These are phyloP conservation scores for Lactarius quietus DNA, from an alignment of 768 basidiomycete genomes.

Conservation along the genomic window DNA sequence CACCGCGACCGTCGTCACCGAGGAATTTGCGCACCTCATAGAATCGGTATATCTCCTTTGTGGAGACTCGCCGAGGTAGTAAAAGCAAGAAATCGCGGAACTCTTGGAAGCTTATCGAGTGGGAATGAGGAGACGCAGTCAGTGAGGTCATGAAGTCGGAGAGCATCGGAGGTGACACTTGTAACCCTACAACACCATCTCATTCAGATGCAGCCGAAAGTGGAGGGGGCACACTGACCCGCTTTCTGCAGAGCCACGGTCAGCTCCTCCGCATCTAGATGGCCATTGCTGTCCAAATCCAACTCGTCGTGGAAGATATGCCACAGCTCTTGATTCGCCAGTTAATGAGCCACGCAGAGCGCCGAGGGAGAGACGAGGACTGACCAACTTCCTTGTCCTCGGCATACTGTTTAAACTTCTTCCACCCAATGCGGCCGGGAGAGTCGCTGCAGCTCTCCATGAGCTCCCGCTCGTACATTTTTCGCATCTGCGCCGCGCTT, in stretches of 20 bases:
- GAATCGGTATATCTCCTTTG: slow-evolving; percentile 82
- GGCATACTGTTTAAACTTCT: slow-evolving; percentile 70
- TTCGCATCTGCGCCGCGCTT: slow-evolving; percentile 24
- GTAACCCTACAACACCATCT: slow-evolving; percentile 52
- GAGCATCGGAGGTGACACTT: slow-evolving; percentile 62
- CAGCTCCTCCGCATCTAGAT: slow-evolving; percentile 64
- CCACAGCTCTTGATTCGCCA: slow-evolving; percentile 70
- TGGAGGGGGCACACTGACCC: slow-evolving; percentile 42
- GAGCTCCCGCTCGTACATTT: slow-evolving; percentile 30
- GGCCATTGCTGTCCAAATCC: slow-evolving; percentile 86
- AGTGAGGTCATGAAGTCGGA: slow-evolving; percentile 79
- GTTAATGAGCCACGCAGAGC: slow-evolving; percentile 17
- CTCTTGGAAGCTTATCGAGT: slow-evolving; percentile 72
- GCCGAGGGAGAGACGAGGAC: background rate
- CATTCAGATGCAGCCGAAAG: background rate
- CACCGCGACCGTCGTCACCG: slow-evolving; percentile 72
- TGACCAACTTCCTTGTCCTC: slow-evolving; percentile 77
- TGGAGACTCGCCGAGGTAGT: slow-evolving; percentile 74
- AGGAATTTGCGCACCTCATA: slow-evolving; percentile 67
- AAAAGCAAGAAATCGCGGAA: slow-evolving; percentile 90
- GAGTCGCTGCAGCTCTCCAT: slow-evolving; percentile 38
- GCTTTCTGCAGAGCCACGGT: slow-evolving; percentile 62
- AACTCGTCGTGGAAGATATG: slow-evolving; percentile 86
- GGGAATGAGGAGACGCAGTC: slow-evolving; percentile 65
- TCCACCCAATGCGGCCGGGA: slow-evolving; percentile 56